Evolutionary conservation across 768 basidiomycete genomes (phyloP).

Genomic region (Lactifluus volemus): DNA sequence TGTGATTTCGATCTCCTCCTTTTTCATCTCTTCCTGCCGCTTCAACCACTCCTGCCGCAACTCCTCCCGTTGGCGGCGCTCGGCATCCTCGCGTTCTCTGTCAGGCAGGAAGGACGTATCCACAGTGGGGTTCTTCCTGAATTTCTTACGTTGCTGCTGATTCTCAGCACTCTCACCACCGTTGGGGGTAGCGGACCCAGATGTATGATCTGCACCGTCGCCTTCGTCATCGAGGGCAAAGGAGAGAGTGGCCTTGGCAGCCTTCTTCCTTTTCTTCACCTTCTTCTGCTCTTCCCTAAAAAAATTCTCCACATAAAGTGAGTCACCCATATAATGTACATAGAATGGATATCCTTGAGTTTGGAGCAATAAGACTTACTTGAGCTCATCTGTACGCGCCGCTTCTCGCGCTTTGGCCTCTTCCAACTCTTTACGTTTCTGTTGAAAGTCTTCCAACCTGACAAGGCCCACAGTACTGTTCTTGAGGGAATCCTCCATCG

Average conservation of each 20-base stretch:
- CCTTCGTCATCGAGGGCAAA: slow-evolving; percentile 86
- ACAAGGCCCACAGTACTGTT: slow-evolving; percentile 89
- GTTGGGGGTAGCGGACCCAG: slow-evolving; percentile 28
- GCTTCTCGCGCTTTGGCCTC: slow-evolving; percentile 89
- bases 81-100: slow-evolving; percentile 91
- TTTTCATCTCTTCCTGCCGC: slow-evolving; percentile 58
- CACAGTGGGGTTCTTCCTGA: slow-evolving; percentile 92
- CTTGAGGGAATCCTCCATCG: slow-evolving; percentile 89
- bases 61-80: slow-evolving; percentile 81
- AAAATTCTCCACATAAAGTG: slow-evolving; percentile 70
- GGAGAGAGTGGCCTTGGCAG: slow-evolving; percentile 79
- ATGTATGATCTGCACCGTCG: slow-evolving; percentile 34
- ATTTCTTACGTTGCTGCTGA: slow-evolving; percentile 62
- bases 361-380: slow-evolving; percentile 50
- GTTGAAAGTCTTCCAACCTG: slow-evolving; percentile 85
- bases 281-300: slow-evolving; percentile 84
- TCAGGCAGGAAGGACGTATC: slow-evolving; percentile 98
- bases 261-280: slow-evolving; percentile 89
- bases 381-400: slow-evolving; percentile 72
- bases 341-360: slow-evolving; percentile 12
- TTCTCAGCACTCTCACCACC: slow-evolving; percentile 32
- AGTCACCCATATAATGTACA: slow-evolving; percentile 40
- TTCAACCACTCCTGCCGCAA: slow-evolving; percentile 84
- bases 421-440: slow-evolving; percentile 78
- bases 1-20: slow-evolving; percentile 77